Evolutionary conservation across 176 grass and related monocot species (phyloP), one percentile per base, ranked within the genome.

Genomic region (Juncus effusus): DNA sequence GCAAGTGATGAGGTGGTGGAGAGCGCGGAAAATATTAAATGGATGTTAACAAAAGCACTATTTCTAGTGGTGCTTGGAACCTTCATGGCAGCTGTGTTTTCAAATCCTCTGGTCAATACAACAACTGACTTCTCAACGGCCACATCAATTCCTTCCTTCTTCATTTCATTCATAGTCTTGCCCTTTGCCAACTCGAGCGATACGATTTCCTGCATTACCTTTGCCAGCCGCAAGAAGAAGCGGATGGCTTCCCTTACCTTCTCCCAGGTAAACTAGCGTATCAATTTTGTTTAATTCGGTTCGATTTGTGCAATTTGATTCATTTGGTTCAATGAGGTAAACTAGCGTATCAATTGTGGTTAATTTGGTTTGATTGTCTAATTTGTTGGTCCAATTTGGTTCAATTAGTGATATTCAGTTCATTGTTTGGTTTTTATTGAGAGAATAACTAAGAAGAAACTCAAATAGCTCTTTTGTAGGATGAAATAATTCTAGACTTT

Each of bases 151-250:
- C 85, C 90, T 68, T 89, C 85, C 8, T 94, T 94, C 45, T 94
- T 94, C 72, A 80, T 94, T 41, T 89, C 90, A n/a, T 94, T 94
- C 55, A 83, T 94, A 60, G 85, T 53, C 7, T 85, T 94, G 90
- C 90, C 90, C 7, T 13, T 94, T 51, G 90, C 82, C 15, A 93
- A 88, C 62, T 89, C 85, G 62, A 94, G 89, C 28, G 89, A 94
- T 76, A 85, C 81, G 42, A 78, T 94, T 8, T 94, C 89, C 4
- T 67, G 82, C 13, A 83, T 94, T 60, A 85, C 85, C 56, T 88
- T 94, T 71, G 72, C 85, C 4, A 83, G 68, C n/a, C 67, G 85
- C 54, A 93, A 88, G 81, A 88, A 93, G 81, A 62, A 93, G 64
- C 75, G 81, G 10, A 93, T 81, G 14, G 54, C 61, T 45, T 93